These are phyloP conservation scores for Pseudozyma hubeiensis DNA, from an alignment of 1,284 basidiomycete genomes.

Conservation along the genomic window DNA sequence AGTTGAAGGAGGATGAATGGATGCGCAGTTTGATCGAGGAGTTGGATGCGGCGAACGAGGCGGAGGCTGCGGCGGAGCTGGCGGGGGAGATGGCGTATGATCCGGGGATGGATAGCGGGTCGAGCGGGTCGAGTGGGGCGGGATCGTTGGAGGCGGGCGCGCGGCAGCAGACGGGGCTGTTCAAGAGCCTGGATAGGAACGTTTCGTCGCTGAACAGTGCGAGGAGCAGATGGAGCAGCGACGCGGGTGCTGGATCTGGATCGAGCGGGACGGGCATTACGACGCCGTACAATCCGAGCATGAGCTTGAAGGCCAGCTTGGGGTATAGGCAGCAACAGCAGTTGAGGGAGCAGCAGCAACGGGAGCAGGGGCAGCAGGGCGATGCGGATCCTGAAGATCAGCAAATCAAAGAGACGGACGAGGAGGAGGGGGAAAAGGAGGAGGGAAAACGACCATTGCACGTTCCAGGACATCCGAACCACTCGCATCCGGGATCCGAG, in stretches of 20 bases:
- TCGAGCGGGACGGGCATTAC: constrained; percentile 30
- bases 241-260: constrained; percentile 1
- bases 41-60: constrained; percentile 58
- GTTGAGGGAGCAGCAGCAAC: constrained; percentile 2
- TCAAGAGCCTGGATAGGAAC: constrained; percentile 47
- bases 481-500: constrained; percentile 52
- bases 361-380: background rate
- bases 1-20: constrained; percentile 91
- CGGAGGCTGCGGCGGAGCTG: constrained; percentile 48
- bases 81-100: constrained; percentile 15
- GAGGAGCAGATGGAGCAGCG: constrained; percentile 36
- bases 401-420: background rate
- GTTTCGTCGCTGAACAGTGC: constrained; percentile 41
- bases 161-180: constrained; percentile 8
- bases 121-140: constrained; percentile 21
- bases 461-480: constrained; percentile 44
- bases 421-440: background rate
- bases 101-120: constrained; percentile 16
- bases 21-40: constrained; percentile 72
- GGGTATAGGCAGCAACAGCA: constrained; percentile 38
- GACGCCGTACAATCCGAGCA: constrained; percentile 40
- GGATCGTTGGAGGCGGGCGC: constrained; percentile 7
- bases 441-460: constrained; percentile 19
- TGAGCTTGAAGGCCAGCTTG: constrained; percentile 35
- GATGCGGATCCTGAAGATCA: background rate